phyloP scores from a whole-genome alignment of 768 basidiomycete species.

The Termitomyces sp. region DNA sequence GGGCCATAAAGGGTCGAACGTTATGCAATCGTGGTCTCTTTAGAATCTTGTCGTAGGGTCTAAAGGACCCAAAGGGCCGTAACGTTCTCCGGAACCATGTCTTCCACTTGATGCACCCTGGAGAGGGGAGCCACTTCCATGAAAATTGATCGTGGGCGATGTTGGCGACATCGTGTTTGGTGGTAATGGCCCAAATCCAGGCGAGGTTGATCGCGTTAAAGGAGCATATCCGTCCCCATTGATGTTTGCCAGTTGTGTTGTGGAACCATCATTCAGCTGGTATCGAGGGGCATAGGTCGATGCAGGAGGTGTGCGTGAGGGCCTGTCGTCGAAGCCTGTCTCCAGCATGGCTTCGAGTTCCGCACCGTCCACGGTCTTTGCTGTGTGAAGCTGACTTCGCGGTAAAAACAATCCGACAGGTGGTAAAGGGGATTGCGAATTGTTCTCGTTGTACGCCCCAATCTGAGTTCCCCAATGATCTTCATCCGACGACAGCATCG shows the following conservation, averaged over 20 bases:
- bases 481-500: constrained; percentile 83
- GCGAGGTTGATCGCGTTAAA: constrained; percentile 45
- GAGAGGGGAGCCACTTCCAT: constrained; percentile 14
- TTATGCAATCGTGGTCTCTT: constrained; percentile 17
- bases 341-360: constrained; percentile 94
- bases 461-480: constrained; percentile 96
- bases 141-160: constrained; percentile 28
- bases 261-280: constrained; percentile 55
- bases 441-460: constrained; percentile 90
- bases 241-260: constrained; percentile 34
- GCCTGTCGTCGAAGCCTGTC: constrained; percentile 76
- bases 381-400: constrained; percentile 29
- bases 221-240: constrained; percentile 52
- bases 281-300: constrained; percentile 48
- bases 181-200: constrained; percentile 23
- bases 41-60: constrained; percentile 54
- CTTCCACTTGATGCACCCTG: constrained; percentile 11
- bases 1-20: constrained; percentile 17
- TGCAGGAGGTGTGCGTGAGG: constrained; percentile 46
- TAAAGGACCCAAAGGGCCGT: constrained; percentile 55
- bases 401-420: constrained; percentile 63
- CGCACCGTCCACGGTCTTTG: constrained; percentile 53
- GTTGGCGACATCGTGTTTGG: constrained; percentile 34
- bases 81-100: constrained; percentile 30
- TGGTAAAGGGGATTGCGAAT: constrained; percentile 73